Evolutionary conservation across 2,329 filamentous ascomycete species (phyloP).

Genomic region (Simplicillium sp.): DNA sequence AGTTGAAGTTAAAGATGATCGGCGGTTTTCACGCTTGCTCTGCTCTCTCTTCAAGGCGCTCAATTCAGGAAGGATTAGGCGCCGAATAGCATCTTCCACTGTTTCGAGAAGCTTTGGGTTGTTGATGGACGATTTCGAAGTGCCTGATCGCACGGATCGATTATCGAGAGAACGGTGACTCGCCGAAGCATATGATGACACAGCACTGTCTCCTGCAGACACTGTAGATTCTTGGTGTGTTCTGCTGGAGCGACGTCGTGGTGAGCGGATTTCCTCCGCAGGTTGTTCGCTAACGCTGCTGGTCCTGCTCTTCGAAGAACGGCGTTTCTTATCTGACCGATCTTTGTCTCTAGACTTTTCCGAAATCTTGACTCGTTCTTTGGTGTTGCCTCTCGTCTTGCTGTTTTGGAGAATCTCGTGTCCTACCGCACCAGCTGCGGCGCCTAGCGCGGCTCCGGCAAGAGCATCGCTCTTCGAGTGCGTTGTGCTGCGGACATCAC

Average conservation of each 20-base stretch:
- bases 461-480: slow-evolving; percentile 28
- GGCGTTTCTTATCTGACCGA: slow-evolving; percentile 33
- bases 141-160: slow-evolving; percentile 39
- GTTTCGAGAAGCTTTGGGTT: slow-evolving; percentile 86
- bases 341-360: slow-evolving; percentile 33
- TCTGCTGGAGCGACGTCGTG: slow-evolving; percentile 40
- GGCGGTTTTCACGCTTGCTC: slow-evolving; percentile 63
- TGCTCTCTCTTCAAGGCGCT: slow-evolving; percentile 87
- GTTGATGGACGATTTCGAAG: slow-evolving; percentile 69
- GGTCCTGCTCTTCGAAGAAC: slow-evolving; percentile 36
- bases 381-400: slow-evolving; percentile 33
- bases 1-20: slow-evolving; percentile 53
- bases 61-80: slow-evolving; percentile 83
- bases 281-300: slow-evolving; percentile 39
- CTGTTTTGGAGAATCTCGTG: slow-evolving; percentile 23
- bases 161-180: slow-evolving; percentile 48
- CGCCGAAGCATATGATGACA: slow-evolving; percentile 43
- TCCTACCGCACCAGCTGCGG: slow-evolving; percentile 2
- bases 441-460: slow-evolving; percentile 26
- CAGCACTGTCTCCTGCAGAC: slow-evolving; percentile 41
- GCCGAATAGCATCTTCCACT: slow-evolving; percentile 85
- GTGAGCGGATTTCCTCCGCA: slow-evolving; percentile 33
- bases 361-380: slow-evolving; percentile 29
- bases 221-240: slow-evolving; percentile 42
- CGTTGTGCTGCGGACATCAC: slow-evolving; percentile 29